These are phyloP conservation scores for Mortierella sp. DNA, from an alignment of 371 early-diverging fungal species.

Conservation along the genomic window DNA sequence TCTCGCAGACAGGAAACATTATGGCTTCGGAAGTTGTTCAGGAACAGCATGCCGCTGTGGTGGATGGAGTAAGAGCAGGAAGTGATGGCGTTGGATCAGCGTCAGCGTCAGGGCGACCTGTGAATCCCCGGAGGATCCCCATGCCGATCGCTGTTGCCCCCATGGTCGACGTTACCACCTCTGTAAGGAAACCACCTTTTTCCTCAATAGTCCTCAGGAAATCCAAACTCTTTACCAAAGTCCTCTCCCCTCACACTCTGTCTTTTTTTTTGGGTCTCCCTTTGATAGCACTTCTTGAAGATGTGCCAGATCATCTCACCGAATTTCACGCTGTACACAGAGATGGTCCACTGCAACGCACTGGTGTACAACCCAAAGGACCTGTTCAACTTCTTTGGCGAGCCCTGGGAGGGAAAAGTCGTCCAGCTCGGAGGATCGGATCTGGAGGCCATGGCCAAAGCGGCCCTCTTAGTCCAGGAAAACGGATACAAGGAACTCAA, in stretches of 20 bases:
- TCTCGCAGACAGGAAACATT: neutral
- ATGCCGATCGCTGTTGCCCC: slow-evolving; percentile 80
- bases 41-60: neutral
- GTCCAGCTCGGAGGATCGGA: slow-evolving; percentile 77
- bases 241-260: neutral
- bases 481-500: slow-evolving; percentile 73
- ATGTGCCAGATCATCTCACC: slow-evolving; percentile 78
- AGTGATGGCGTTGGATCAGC: neutral
- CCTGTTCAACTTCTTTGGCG: slow-evolving; percentile 67
- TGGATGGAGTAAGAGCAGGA: neutral
- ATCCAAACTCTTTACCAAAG: neutral
- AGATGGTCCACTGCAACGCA: slow-evolving; percentile 84
- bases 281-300: slow-evolving; percentile 70
- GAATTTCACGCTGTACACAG: slow-evolving; percentile 76
- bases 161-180: slow-evolving; percentile 84
- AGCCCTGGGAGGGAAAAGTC: slow-evolving; percentile 65
- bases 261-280: neutral
- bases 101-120: slow-evolving; percentile 44
- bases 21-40: neutral
- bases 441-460: slow-evolving; percentile 64
- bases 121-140: slow-evolving; percentile 51
- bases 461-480: slow-evolving; percentile 63
- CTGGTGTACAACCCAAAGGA: slow-evolving; percentile 63
- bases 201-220: too few relatives aligned
- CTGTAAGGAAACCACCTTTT: too few relatives aligned